These are phyloP conservation scores for Soucietia sequanensis DNA, from an alignment of 805 yeast species.

Conservation along the genomic window DNA sequence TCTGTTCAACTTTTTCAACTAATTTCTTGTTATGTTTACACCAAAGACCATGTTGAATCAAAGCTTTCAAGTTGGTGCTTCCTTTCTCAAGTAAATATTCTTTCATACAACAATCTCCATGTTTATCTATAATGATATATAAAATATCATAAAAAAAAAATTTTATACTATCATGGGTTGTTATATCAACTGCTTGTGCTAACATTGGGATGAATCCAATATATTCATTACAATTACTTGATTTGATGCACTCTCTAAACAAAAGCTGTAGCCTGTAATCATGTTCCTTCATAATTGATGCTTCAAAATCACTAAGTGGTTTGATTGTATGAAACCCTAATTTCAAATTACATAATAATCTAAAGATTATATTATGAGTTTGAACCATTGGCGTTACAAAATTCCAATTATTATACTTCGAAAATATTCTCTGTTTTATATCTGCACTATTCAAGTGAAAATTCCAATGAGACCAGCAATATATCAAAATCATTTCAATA, in stretches of 20 bases:
- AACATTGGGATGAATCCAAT: constrained; percentile 31
- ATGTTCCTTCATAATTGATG: constrained; percentile 3
- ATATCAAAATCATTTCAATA: constrained; percentile 42
- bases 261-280: constrained; percentile 15
- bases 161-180: constrained; percentile 14
- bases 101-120: constrained; percentile 33
- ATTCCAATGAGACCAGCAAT: constrained; percentile 47
- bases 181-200: constrained; percentile 29
- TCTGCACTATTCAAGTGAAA: constrained; percentile 12
- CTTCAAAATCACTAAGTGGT: neutral
- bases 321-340: constrained; percentile 23
- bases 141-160: constrained; percentile 26
- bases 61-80: constrained; percentile 21
- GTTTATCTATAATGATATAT: constrained; percentile 19
- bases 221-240: constrained; percentile 29
- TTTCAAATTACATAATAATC: constrained; percentile 33
- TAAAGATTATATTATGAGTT: constrained; percentile 24
- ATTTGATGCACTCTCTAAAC: constrained; percentile 12
- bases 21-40: constrained; percentile 19
- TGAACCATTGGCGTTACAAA: constrained; percentile 28
- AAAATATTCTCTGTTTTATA: constrained; percentile 5
- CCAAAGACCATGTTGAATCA: constrained; percentile 37
- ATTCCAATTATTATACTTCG: constrained; percentile 32
- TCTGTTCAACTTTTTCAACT: constrained; percentile 19
- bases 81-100: constrained; percentile 22